Evolutionary conservation across 148 eudicot species (phyloP).

Genomic region (Heliosperma pusillum): DNA sequence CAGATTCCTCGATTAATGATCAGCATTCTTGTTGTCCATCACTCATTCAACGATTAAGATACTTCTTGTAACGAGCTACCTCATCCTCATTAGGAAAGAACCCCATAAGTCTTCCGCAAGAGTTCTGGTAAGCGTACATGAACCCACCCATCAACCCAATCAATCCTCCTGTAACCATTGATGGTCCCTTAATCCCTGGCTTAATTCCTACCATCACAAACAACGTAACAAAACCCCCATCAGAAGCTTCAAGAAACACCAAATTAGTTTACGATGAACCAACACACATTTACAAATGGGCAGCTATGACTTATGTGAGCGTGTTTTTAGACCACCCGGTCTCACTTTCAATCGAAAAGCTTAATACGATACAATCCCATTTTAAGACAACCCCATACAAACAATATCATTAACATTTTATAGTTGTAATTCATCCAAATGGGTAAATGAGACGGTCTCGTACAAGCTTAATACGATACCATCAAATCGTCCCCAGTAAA

Average conservation of each 20-base stretch:
- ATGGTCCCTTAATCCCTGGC: slow-evolving; percentile 84
- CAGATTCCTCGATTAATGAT: background rate
- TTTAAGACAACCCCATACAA: background rate
- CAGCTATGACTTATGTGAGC: too few species aligned
- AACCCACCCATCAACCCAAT: slow-evolving; percentile 90
- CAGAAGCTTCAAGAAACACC: background rate
- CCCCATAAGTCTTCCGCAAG: slow-evolving; percentile 94
- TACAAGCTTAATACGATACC: background rate
- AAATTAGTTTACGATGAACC: background rate
- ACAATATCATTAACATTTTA: too few species aligned
- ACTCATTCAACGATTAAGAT: slow-evolving; percentile 19
- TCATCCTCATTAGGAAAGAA: slow-evolving; percentile 93
- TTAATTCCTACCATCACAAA: slow-evolving; percentile 53
- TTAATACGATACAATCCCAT: background rate
- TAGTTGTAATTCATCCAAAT: background rate
- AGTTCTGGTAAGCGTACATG: slow-evolving; percentile 96
- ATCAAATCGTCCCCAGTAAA: background rate
- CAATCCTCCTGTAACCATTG: slow-evolving; percentile 94
- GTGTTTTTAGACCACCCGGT: background rate
- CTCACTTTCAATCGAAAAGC: background rate
- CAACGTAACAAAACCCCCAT: background rate
- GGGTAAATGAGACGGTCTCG: background rate
- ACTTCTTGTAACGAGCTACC: slow-evolving; percentile 69
- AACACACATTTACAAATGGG: background rate
- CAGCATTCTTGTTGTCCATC: background rate